These are phyloP conservation scores for Saccharomycopsis sp. DNA, from an alignment of 805 yeast species.

Conservation along the genomic window DNA sequence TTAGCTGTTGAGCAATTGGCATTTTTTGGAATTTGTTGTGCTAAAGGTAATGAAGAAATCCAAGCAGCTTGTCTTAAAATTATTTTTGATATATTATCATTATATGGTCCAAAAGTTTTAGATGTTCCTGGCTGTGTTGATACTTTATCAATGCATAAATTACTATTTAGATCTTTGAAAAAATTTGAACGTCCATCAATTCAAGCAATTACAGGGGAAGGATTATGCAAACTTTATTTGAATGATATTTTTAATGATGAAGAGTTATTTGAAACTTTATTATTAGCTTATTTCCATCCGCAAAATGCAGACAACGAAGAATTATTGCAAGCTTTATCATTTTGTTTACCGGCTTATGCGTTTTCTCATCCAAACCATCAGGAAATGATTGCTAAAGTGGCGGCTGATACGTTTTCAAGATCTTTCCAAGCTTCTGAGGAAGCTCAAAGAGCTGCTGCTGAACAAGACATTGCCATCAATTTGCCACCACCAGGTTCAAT, in stretches of 20 bases:
- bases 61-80: slow-evolving; percentile 55
- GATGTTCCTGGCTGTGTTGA: slow-evolving; percentile 55
- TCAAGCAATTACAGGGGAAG: slow-evolving; percentile 78
- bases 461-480: slow-evolving; percentile 20
- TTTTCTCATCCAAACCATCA: slow-evolving; percentile 70
- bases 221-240: slow-evolving; percentile 70
- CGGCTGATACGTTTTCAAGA: slow-evolving; percentile 56
- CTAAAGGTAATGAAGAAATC: slow-evolving; percentile 54
- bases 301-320: slow-evolving; percentile 49
- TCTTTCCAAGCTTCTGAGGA: slow-evolving; percentile 35
- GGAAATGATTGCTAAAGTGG: slow-evolving; percentile 47
- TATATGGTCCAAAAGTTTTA: slow-evolving; percentile 62
- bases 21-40: slow-evolving; percentile 58
- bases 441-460: slow-evolving; percentile 27
- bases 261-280: slow-evolving; percentile 59
- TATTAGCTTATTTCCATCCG: slow-evolving; percentile 70
- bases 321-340: slow-evolving; percentile 69
- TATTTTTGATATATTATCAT: slow-evolving; percentile 67
- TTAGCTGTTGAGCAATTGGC: slow-evolving; percentile 56
- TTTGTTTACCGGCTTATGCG: slow-evolving; percentile 82
- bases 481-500: slow-evolving; percentile 36
- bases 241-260: slow-evolving; percentile 67
- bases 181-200: slow-evolving; percentile 47
- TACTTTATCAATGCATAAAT: slow-evolving; percentile 52
- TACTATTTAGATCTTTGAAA: slow-evolving; percentile 57